phyloP scores from a whole-genome alignment of 2,329 filamentous ascomycete genomes.

The Lachnellula willkommii region DNA sequence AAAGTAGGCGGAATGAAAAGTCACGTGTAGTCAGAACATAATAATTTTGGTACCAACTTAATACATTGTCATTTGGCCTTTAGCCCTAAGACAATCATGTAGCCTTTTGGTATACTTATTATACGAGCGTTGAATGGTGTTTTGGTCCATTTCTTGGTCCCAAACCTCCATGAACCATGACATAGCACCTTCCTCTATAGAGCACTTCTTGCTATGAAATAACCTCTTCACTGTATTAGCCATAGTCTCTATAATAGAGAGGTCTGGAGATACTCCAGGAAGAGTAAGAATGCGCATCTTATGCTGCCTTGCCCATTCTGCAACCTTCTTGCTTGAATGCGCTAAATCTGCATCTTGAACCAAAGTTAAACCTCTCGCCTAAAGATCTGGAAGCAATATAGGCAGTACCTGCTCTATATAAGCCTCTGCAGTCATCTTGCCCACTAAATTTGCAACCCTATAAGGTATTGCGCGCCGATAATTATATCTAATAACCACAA shows the following conservation, averaged over 20 bases:
- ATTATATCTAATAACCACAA: neutral
- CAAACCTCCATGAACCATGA: neutral
- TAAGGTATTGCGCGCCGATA: neutral
- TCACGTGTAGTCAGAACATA: too few species aligned
- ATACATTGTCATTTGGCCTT: constrained; percentile 1
- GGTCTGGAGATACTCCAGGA: neutral
- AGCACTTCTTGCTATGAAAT: neutral
- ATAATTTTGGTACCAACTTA: neutral
- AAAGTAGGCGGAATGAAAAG: too few species aligned
- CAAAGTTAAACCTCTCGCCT: neutral
- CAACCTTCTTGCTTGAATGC: neutral
- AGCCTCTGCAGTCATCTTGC: neutral
- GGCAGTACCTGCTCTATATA: neutral
- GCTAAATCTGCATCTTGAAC: neutral
- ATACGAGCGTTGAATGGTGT: neutral
- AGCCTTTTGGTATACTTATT: neutral
- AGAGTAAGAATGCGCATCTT: neutral
- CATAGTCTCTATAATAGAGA: constrained; percentile 1
- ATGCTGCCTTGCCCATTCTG: neutral
- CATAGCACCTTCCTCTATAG: neutral
- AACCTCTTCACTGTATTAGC: neutral
- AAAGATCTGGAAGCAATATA: neutral
- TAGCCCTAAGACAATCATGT: neutral
- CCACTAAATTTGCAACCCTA: neutral
- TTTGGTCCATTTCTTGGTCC: neutral